phyloP scores from a whole-genome alignment of 129 eudicot genomes.

The sunflower (Helianthus annuus) region DNA sequence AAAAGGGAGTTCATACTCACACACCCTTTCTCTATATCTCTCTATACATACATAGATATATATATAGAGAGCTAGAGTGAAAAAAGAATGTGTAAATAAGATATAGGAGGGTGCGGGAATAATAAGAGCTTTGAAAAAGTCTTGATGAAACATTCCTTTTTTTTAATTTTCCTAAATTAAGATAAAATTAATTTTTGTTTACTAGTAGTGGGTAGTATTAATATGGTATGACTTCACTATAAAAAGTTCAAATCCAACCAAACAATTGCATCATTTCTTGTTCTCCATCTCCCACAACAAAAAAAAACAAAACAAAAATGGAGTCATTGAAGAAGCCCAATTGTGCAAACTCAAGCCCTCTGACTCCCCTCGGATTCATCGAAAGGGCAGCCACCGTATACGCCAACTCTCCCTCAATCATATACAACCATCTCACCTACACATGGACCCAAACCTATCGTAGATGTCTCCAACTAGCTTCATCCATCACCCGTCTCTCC shows the following conservation, averaged over 20 bases:
- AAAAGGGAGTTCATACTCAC: no score
- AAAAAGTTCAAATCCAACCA: background rate
- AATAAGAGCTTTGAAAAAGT: no score
- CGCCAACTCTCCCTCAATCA: conserved; percentile 52
- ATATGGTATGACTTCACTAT: background rate
- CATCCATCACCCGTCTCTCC: conserved; percentile 51
- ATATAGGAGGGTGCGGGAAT: no score
- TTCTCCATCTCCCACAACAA: background rate
- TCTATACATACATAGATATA: no score
- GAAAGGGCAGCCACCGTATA: conserved; percentile 66
- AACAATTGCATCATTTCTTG: background rate
- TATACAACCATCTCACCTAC: conserved; percentile 46
- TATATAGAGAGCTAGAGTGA: no score
- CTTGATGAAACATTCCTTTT: no score
- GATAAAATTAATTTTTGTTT: no score
- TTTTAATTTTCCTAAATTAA: no score
- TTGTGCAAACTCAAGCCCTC: conserved; percentile 57
- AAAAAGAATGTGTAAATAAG: no score
- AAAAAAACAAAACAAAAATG: conserved; percentile 21
- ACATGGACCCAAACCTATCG: conserved; percentile 58
- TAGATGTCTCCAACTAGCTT: conserved; percentile 58
- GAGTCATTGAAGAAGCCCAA: conserved; percentile 35
- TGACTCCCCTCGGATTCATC: conserved; percentile 60
- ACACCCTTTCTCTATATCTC: no score
- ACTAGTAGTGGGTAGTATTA: background rate